Percentiles rank a stretch among this genome's conserved stretches.
Conservation (phyloP, 1,284 basidiomycete species). For the Ustilago bromivora region DNA sequence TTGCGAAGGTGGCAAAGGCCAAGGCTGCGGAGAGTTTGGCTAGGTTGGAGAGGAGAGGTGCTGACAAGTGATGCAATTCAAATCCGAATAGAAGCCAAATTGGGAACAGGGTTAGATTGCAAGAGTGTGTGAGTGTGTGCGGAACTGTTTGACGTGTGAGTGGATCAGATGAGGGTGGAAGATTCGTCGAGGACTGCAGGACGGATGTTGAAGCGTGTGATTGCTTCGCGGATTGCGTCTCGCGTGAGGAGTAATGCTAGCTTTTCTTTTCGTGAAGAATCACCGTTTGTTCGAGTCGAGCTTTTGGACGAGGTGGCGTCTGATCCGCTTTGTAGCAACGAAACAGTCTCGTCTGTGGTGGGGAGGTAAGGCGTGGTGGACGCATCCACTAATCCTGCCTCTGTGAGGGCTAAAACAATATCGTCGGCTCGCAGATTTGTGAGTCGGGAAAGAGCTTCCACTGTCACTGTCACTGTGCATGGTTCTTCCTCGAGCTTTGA, state of each 20-base stretch:
- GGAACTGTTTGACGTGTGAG: background rate
- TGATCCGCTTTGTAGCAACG: background rate
- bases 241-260: slow-evolving; percentile 45
- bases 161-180: slow-evolving; percentile 41
- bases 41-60: slow-evolving; percentile 34
- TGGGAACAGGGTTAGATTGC: background rate
- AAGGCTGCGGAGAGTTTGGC: slow-evolving; percentile 46
- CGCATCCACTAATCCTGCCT: slow-evolving; percentile 80
- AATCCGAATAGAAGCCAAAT: background rate
- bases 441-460: slow-evolving; percentile 77
- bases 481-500: slow-evolving; percentile 5
- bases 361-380: slow-evolving; percentile 41
- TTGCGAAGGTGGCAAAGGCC: slow-evolving; percentile 21
- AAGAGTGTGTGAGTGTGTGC: background rate
- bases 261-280: background rate
- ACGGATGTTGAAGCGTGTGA: slow-evolving; percentile 45
- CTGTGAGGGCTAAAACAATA: slow-evolving; percentile 85
- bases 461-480: slow-evolving; percentile 50
- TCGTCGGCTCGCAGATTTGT: slow-evolving; percentile 88
- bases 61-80: slow-evolving; percentile 12
- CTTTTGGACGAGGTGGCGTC: background rate
- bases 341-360: slow-evolving; percentile 14
- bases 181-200: slow-evolving; percentile 55
- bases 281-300: background rate
- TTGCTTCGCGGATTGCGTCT: slow-evolving; percentile 39